A percentile compares a stretch with the other conserved stretches of the same genome.
phyloP scores from a whole-genome alignment of 805 yeast species.

The Starmerella cellae region DNA sequence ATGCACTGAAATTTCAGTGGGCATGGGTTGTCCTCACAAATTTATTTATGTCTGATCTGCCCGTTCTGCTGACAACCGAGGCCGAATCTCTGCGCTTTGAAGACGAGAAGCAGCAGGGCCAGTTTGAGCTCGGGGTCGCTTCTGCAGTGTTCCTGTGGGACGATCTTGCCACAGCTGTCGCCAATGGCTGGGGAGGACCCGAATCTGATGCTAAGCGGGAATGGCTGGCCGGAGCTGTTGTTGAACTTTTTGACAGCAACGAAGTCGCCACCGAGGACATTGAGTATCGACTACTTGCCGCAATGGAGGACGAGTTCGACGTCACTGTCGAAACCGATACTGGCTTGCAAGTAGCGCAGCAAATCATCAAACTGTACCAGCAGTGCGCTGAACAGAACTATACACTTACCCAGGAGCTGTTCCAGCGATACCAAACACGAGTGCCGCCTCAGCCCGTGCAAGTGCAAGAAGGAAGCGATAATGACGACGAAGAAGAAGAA shows the following conservation, averaged over 20 bases:
- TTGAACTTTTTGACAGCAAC: slow-evolving; percentile 56
- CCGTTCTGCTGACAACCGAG: slow-evolving; percentile 13
- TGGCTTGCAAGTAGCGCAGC: slow-evolving; percentile 58
- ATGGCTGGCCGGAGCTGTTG: slow-evolving; percentile 75
- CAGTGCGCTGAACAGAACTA: slow-evolving; percentile 46
- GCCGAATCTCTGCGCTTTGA: slow-evolving; percentile 19
- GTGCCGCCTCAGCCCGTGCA: slow-evolving; percentile 38
- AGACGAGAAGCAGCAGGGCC: slow-evolving; percentile 58
- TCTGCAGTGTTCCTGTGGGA: slow-evolving; percentile 90
- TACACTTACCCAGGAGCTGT: slow-evolving; percentile 44
- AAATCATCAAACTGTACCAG: slow-evolving; percentile 51
- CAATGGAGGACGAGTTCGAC: slow-evolving; percentile 93
- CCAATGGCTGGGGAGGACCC: slow-evolving; percentile 91
- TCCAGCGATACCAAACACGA: slow-evolving; percentile 36
- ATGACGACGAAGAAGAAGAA: slow-evolving; percentile 36
- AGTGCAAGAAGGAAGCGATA: slow-evolving; percentile 41
- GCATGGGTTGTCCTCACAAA: too few relatives aligned
- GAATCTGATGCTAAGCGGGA: slow-evolving; percentile 83
- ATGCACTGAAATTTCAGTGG: neutral
- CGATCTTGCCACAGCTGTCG: slow-evolving; percentile 75
- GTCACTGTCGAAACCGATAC: slow-evolving; percentile 80
- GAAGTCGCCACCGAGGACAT: slow-evolving; percentile 64
- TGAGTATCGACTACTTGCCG: slow-evolving; percentile 73
- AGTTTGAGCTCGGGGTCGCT: slow-evolving; percentile 84
- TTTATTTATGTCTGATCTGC: slow-evolving; percentile 13